Evolutionary conservation across 176 grass and related monocot genomes (phyloP).

Genomic region (Oryza officinalis): DNA sequence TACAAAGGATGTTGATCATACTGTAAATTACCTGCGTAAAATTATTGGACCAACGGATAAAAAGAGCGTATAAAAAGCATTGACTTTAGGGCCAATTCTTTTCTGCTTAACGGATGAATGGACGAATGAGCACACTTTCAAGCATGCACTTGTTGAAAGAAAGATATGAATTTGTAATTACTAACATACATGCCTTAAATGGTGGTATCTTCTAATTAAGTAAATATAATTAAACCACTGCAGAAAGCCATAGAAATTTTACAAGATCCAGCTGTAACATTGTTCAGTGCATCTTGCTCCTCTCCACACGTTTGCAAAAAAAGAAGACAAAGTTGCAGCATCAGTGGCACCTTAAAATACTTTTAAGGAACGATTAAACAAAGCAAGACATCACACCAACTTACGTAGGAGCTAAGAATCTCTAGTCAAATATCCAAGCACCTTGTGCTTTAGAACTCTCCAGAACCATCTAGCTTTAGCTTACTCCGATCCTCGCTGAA

Average conservation of each 20-base stretch:
- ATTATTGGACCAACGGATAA: too few relatives aligned
- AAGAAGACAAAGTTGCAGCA: neutral
- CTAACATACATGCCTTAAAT: too few relatives aligned
- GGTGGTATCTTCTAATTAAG: too few relatives aligned
- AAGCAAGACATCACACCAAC: neutral
- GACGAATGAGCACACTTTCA: too few relatives aligned
- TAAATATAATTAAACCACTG: too few relatives aligned
- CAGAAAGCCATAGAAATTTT: neutral
- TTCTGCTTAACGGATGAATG: too few relatives aligned
- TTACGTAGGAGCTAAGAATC: neutral
- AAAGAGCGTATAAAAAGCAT: too few relatives aligned
- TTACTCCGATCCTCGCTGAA: neutral
- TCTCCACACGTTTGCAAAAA: neutral
- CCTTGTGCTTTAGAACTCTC: slow-evolving; percentile 27
- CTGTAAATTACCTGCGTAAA: too few relatives aligned
- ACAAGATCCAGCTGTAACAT: neutral
- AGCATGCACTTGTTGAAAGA: too few relatives aligned
- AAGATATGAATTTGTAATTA: too few relatives aligned
- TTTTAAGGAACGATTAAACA: neutral
- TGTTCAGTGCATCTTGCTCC: neutral
- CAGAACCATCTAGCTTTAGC: slow-evolving; percentile 19
- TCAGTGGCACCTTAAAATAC: neutral
- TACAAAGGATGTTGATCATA: too few relatives aligned
- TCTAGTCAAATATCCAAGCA: slow-evolving; percentile 13
- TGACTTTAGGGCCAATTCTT: too few relatives aligned